Evolutionary conservation across 1,284 basidiomycete species (phyloP), one percentile per base, ranked within the genome.

Genomic region (Thelephora terrestris): DNA sequence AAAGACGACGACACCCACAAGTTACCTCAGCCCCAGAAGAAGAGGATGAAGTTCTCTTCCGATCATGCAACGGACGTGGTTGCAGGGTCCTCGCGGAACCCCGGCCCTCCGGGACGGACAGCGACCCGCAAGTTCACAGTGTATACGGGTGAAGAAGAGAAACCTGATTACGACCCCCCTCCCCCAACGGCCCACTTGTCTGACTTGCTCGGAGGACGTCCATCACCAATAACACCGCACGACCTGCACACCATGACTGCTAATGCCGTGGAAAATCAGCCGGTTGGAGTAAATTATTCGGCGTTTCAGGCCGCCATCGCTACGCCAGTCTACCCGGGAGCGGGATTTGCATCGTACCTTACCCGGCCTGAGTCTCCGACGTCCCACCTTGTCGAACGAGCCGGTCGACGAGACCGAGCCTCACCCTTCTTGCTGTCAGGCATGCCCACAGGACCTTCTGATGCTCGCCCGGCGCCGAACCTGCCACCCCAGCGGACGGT

Each of bases 301-400:
- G 52, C 58, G 16, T 64, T 61, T 59, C 52, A 72, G 35, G 74
- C 76, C 12, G 63, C 73, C 16, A 68, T 78, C 4, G 76, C 77
- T 10, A 80, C 78, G 2, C 73, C 79, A 40, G 65, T 65, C 25
- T 73, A 66, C 51, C 58, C 62, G 32, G 56, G 62, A 7, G 43
- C 59, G 29, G 38, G 43, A 17, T 5, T 67, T 71, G 62, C 71
- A 72, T 23, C 29, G 49, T 71, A 61, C 37, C 78, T 83, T 54
- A 76, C 79, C 9, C 78, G 76, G 60, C 80, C 81, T 3, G 81
- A 85, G 56, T 71, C 75, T 12, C 80, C 82, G 2, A 76, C 76
- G 45, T 85, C 82, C 7, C 84, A 42, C n/a, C n/a, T 42, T n/a
- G 25, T 42, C 25, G 39, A 42, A 18, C 39, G 39, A 7, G n/a